Evolutionary conservation across 768 basidiomycete genomes (phyloP).

Genomic region (Russula sp.): DNA sequence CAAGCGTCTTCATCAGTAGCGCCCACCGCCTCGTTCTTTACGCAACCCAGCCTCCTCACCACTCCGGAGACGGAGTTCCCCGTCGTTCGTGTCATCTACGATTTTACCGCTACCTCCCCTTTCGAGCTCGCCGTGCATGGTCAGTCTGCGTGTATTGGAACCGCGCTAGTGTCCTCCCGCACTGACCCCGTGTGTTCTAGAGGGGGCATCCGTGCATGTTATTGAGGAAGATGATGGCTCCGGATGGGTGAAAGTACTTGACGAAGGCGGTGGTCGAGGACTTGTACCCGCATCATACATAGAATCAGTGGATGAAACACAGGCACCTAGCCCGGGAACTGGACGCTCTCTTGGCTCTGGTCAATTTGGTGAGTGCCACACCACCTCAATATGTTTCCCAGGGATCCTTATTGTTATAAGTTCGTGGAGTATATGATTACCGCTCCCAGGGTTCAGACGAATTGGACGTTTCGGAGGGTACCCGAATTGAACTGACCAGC

Average conservation of each 20-base stretch:
- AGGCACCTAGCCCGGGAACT: slow-evolving; percentile 27
- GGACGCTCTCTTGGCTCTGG: slow-evolving; percentile 39
- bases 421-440: slow-evolving; percentile 81
- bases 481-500: slow-evolving; percentile 59
- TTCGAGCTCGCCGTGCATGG: slow-evolving; percentile 73
- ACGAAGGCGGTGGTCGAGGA: slow-evolving; percentile 57
- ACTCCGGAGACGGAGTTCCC: slow-evolving; percentile 47
- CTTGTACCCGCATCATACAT: slow-evolving; percentile 86
- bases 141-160: slow-evolving; percentile 35
- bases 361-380: slow-evolving; percentile 49
- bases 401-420: slow-evolving; percentile 40
- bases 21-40: slow-evolving; percentile 58
- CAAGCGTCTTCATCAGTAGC: slow-evolving; percentile 29
- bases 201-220: slow-evolving; percentile 61
- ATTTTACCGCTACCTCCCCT: slow-evolving; percentile 69
- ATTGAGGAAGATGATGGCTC: slow-evolving; percentile 82
- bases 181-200: slow-evolving; percentile 39
- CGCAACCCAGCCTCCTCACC: slow-evolving; percentile 41
- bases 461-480: slow-evolving; percentile 57
- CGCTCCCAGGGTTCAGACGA: slow-evolving; percentile 71
- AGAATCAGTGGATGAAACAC: slow-evolving; percentile 39
- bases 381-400: slow-evolving; percentile 12
- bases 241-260: slow-evolving; percentile 78
- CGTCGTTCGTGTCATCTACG: slow-evolving; percentile 64
- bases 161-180: slow-evolving; percentile 5